phyloP scores from a whole-genome alignment of 177 flowering plant species.

The Vitis hybrid region DNA sequence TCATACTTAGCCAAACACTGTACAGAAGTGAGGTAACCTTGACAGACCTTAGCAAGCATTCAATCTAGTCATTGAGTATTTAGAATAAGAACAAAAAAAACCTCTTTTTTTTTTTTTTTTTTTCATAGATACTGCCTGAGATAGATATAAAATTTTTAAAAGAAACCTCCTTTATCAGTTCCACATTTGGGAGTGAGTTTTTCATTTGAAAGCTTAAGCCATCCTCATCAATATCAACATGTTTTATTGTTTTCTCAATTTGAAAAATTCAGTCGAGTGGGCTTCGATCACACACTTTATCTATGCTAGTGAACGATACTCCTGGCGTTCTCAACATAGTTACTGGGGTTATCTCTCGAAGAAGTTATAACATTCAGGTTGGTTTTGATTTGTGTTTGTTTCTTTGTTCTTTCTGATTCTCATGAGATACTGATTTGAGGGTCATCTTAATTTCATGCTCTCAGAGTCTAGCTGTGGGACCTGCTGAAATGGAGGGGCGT shows the following conservation, averaged over 20 bases:
- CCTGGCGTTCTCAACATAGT: conserved; percentile 97
- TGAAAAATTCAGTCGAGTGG: conserved; percentile 63
- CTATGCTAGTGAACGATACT: conserved; percentile 83
- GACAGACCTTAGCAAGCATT: too few relatives aligned
- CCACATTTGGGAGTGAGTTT: too few relatives aligned
- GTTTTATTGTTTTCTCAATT: neutral
- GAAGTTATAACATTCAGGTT: conserved; percentile 99
- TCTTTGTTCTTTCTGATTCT: neutral
- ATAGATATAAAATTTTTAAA: too few relatives aligned
- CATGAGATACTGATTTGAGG: neutral
- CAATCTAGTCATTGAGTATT: too few relatives aligned
- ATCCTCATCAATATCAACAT: neutral
- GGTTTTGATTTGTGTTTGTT: neutral
- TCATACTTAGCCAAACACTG: neutral
- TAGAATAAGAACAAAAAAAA: too few relatives aligned
- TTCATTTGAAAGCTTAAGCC: too few relatives aligned
- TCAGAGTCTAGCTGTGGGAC: conserved; percentile 98
- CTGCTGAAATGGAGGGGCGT: conserved; percentile 80
- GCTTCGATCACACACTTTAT: conserved; percentile 83
- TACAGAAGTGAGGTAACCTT: neutral
- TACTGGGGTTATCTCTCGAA: conserved; percentile 86
- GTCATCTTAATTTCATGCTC: conserved; percentile 10
- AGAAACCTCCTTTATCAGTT: too few relatives aligned
- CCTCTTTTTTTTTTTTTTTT: too few relatives aligned
- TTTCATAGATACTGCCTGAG: too few relatives aligned